Evolutionary conservation across 176 grass and related monocot species (phyloP).

Genomic region (Bothriochloa decipiens): DNA sequence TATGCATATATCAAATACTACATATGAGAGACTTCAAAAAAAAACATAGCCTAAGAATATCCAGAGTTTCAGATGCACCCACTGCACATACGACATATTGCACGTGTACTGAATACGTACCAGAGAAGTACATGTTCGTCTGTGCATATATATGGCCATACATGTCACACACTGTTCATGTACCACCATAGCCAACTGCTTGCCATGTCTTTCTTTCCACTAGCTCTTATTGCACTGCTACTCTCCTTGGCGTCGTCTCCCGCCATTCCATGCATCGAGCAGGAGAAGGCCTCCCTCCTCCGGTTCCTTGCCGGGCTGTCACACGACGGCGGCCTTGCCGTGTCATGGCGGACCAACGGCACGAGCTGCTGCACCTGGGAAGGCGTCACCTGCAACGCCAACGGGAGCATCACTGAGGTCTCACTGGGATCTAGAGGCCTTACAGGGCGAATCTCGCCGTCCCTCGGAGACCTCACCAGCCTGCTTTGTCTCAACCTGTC

Average conservation of each 20-base stretch:
- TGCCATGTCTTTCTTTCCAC: not conserved
- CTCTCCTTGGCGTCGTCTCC: not conserved
- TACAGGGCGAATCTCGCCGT: conserved; percentile 8
- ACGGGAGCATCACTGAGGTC: conserved; percentile 12
- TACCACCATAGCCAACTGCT: too few relatives aligned
- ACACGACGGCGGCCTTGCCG: not conserved
- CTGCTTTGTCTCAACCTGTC: conserved; percentile 38
- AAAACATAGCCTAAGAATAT: too few relatives aligned
- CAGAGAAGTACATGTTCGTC: too few relatives aligned
- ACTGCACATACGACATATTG: too few relatives aligned
- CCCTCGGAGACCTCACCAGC: conserved; percentile 7
- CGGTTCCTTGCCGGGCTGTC: conserved; percentile 16
- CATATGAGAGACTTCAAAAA: too few relatives aligned
- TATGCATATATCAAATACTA: too few relatives aligned
- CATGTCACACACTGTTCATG: too few relatives aligned
- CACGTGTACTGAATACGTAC: too few relatives aligned
- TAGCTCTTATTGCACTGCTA: not conserved
- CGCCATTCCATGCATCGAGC: not conserved
- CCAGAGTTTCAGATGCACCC: too few relatives aligned
- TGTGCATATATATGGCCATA: too few relatives aligned
- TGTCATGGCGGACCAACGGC: not conserved
- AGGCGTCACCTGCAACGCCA: conserved; percentile 10
- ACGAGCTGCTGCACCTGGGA: conserved; percentile 25
- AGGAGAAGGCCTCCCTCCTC: conserved; percentile 39
- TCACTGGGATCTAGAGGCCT: conserved; percentile 26